phyloP scores from a whole-genome alignment of 768 basidiomycete genomes.

The Rhodosporidiobolus sp. region DNA sequence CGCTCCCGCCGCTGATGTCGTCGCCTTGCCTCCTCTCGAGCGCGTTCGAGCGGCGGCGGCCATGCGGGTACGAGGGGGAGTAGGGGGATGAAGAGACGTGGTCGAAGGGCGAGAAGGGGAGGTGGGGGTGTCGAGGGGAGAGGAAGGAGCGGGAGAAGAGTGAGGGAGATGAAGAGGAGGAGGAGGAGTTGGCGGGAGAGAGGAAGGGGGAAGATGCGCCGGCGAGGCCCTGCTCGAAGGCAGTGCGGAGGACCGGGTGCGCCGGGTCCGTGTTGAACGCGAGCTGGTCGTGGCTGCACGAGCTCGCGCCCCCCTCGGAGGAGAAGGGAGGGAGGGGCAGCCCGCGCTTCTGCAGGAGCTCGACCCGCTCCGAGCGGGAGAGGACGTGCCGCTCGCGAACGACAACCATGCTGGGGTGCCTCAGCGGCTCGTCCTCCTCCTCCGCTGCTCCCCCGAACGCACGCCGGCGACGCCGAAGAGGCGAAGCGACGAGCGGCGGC shows the following conservation, averaged over 20 bases:
- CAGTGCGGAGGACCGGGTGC: slow-evolving; percentile 47
- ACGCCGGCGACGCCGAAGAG: not conserved
- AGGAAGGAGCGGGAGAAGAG: slow-evolving; percentile 56
- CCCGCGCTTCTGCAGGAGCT: slow-evolving; percentile 19
- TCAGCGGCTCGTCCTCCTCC: not conserved
- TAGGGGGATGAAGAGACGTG: slow-evolving; percentile 34
- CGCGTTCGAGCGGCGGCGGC: not conserved
- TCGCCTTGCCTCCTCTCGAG: slow-evolving; percentile 26
- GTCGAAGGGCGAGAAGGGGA: slow-evolving; percentile 4
- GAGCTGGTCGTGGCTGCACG: slow-evolving; percentile 68
- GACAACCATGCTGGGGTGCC: slow-evolving; percentile 22
- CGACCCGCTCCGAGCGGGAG: slow-evolving; percentile 10
- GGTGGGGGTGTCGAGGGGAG: not conserved
- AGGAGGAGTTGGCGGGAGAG: not conserved
- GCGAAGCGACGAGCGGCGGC: not conserved
- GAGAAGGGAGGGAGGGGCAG: not conserved
- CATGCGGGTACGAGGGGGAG: slow-evolving; percentile 59
- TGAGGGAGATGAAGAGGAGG: slow-evolving; percentile 7
- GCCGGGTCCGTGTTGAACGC: slow-evolving; percentile 63
- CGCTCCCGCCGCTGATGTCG: slow-evolving; percentile 45
- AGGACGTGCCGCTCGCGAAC: slow-evolving; percentile 18
- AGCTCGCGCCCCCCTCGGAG: not conserved
- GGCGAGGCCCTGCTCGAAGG: slow-evolving; percentile 45
- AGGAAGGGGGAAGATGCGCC: too few relatives aligned
- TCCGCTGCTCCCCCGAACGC: not conserved